Conservation (phyloP, 1,284 basidiomycete genomes). For the Cutaneotrichosporon sp. region DNA sequence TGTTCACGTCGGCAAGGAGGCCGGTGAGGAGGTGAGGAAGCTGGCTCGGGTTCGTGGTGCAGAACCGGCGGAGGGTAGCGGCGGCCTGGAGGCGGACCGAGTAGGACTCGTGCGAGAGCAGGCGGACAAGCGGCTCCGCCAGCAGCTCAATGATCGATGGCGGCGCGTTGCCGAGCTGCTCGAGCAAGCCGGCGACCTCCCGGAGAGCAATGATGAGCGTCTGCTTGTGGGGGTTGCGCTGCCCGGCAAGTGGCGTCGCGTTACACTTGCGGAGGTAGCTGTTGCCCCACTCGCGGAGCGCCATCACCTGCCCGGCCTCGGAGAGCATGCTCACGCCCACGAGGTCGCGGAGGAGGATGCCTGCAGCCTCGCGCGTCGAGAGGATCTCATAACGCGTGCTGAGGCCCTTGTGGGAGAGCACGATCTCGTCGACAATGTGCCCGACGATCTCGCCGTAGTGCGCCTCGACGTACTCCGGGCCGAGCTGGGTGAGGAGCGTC, state of each 20-base stretch:
- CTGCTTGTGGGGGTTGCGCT: constrained; percentile 68
- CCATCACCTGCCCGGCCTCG: constrained; percentile 89
- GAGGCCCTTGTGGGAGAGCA: constrained; percentile 60
- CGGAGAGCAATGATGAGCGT: constrained; percentile 75
- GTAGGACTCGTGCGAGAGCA: constrained; percentile 84
- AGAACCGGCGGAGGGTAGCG: constrained; percentile 87
- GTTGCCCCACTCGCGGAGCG: constrained; percentile 80
- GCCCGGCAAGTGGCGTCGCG: constrained; percentile 85
- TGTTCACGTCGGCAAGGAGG: constrained; percentile 77
- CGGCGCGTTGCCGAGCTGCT: constrained; percentile 89
- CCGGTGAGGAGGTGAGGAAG: constrained; percentile 80
- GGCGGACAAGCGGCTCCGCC: constrained; percentile 78
- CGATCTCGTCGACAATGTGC: constrained; percentile 78
- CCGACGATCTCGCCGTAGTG: constrained; percentile 78
- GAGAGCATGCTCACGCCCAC: constrained; percentile 84
- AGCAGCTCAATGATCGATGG: constrained; percentile 86
- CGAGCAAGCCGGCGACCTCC: constrained; percentile 81
- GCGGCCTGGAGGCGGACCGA: constrained; percentile 81
- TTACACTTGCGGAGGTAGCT: constrained; percentile 82
- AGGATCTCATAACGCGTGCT: constrained; percentile 72
- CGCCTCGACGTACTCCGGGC: constrained; percentile 73
- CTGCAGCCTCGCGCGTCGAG: constrained; percentile 70
- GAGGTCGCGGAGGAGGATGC: constrained; percentile 77
- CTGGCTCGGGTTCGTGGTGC: constrained; percentile 80
- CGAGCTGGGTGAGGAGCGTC: constrained; percentile 73